Conservation (phyloP, 768 basidiomycete species). For the Boletus subcaerulescens region DNA sequence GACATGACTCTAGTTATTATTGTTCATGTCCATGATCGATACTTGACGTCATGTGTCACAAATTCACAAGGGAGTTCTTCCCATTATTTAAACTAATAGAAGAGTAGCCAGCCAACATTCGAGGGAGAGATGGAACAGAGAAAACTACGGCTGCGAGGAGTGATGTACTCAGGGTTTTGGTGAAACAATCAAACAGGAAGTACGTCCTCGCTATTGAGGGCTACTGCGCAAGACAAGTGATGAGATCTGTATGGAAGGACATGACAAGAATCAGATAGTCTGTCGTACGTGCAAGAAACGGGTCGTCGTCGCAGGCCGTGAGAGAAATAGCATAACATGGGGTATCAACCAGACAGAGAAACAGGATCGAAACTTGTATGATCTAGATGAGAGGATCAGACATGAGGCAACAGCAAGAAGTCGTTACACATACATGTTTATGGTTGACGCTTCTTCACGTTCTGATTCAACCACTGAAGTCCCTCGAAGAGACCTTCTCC, state of each 20-base stretch:
- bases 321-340: conserved; percentile 34
- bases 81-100: conserved; percentile 21
- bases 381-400: conserved; percentile 17
- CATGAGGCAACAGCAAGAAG: conserved; percentile 15
- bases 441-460: conserved; percentile 90
- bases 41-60: conserved; percentile 16
- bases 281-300: conserved; percentile 34
- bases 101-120: conserved; percentile 18
- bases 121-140: conserved; percentile 2
- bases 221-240: conserved; percentile 27
- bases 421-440: conserved; percentile 35
- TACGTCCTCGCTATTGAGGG: conserved; percentile 16
- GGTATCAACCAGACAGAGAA: conserved; percentile 29
- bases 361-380: conserved; percentile 15
- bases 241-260: conserved; percentile 17
- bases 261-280: conserved; percentile 33
- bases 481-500: conserved; percentile 98
- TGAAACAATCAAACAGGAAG: conserved; percentile 9
- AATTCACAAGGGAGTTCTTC: conserved; percentile 23
- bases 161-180: conserved; percentile 12
- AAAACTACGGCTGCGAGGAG: conserved; percentile 15
- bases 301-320: conserved; percentile 34
- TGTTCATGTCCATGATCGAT: conserved; percentile 8
- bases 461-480: conserved; percentile 95
- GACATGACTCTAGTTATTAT: conserved; percentile 11